phyloP scores from a whole-genome alignment of 2,329 filamentous ascomycete genomes.

The Tolypocladium guangdongense region DNA sequence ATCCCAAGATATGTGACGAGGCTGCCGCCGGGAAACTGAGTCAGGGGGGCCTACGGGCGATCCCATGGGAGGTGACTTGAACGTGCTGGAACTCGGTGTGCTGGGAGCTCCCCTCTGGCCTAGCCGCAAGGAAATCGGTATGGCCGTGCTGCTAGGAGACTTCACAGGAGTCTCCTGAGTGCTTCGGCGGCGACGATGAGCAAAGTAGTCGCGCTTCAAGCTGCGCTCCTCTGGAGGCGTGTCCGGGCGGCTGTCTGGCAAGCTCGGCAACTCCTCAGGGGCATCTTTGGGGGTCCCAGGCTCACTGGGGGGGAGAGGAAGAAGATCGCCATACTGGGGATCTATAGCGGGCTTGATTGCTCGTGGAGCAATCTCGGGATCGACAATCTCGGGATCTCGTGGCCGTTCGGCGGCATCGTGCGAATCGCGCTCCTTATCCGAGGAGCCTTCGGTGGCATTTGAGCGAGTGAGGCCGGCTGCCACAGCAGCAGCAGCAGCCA shows the following conservation, averaged over 20 bases:
- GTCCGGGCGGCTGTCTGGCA: conserved; percentile 50
- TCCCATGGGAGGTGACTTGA: conserved; percentile 26
- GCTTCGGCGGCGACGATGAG: conserved; percentile 38
- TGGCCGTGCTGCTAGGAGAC: conserved; percentile 45
- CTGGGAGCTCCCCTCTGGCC: conserved; percentile 33
- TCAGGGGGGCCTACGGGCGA: conserved; percentile 24
- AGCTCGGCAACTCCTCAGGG: conserved; percentile 33
- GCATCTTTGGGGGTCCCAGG: conserved; percentile 35
- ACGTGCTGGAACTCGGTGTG: conserved; percentile 23
- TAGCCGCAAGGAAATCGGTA: conserved; percentile 45
- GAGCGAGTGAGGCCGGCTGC: conserved; percentile 26
- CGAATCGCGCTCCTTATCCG: conserved; percentile 24
- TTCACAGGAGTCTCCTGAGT: conserved; percentile 34
- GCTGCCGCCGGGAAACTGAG: conserved; percentile 23
- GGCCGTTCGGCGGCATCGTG: conserved; percentile 11
- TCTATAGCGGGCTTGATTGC: conserved; percentile 55
- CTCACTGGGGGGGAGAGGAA: conserved; percentile 51
- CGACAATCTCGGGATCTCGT: conserved; percentile 28
- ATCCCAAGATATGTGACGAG: conserved; percentile 51
- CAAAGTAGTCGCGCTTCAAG: conserved; percentile 25
- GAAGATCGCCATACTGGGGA: conserved; percentile 52
- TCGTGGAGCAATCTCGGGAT: conserved; percentile 47
- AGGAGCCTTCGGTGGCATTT: conserved; percentile 34
- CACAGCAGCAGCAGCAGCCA: conserved; percentile 28
- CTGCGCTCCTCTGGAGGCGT: conserved; percentile 40